These are phyloP conservation scores for Daldinia concentrica DNA, from an alignment of 495 filamentous ascomycete species.

Conservation along the genomic window DNA sequence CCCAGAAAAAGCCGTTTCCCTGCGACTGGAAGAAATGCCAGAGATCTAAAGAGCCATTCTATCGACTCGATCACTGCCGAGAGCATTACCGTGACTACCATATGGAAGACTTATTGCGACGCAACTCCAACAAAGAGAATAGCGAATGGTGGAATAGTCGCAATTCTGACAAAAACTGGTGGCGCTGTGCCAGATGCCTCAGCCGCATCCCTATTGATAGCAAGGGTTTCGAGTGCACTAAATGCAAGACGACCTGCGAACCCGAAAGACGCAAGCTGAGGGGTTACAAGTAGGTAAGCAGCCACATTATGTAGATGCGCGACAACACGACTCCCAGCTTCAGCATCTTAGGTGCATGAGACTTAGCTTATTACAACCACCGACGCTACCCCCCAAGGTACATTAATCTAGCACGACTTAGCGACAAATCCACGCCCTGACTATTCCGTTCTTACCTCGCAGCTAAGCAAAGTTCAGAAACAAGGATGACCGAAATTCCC, in stretches of 20 bases:
- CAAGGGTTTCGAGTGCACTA: slow-evolving; percentile 52
- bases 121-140: slow-evolving; percentile 37
- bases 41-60: slow-evolving; percentile 51
- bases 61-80: slow-evolving; percentile 56
- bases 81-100: slow-evolving; percentile 62
- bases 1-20: slow-evolving; percentile 49
- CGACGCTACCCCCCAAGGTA: not conserved
- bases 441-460: not conserved
- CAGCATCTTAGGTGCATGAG: slow-evolving; percentile 5
- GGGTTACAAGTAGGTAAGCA: slow-evolving; percentile 39
- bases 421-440: slow-evolving; percentile 1
- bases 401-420: not conserved
- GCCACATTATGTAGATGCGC: slow-evolving; percentile 20
- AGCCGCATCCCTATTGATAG: slow-evolving; percentile 45
- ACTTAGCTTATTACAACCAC: not conserved
- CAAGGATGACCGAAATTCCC: not conserved
- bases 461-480: not conserved
- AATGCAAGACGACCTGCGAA: slow-evolving; percentile 55
- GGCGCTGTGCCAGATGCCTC: slow-evolving; percentile 60
- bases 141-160: slow-evolving; percentile 43
- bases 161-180: slow-evolving; percentile 52
- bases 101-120: slow-evolving; percentile 57
- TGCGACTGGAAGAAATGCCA: slow-evolving; percentile 56
- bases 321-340: slow-evolving; percentile 14
- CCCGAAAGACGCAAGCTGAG: slow-evolving; percentile 43